Percentiles rank a stretch among this genome's conserved stretches.
phyloP scores from a whole-genome alignment of 1,139 yeast species.

The Tardiomyces blankii region DNA sequence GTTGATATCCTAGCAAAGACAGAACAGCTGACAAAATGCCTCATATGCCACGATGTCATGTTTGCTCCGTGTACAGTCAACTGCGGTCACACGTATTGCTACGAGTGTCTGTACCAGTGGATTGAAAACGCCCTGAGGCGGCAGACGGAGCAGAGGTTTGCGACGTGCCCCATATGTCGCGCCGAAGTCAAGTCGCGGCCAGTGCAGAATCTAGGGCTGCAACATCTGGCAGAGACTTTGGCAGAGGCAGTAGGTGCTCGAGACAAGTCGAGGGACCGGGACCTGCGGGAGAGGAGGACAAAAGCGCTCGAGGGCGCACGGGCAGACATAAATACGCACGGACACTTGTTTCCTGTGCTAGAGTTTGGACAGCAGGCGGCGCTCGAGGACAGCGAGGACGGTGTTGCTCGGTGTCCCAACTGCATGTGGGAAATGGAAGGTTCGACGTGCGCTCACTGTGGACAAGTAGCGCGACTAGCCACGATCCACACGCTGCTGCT shows the following conservation, averaged over 20 bases:
- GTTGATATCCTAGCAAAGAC: neutral
- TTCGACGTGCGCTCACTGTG: slow-evolving; percentile 42
- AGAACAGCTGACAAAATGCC: neutral
- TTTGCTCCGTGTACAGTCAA: slow-evolving; percentile 24
- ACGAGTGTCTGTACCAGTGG: slow-evolving; percentile 41
- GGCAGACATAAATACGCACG: neutral
- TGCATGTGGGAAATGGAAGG: slow-evolving; percentile 80
- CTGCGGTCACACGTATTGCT: slow-evolving; percentile 31
- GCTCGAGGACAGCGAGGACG: slow-evolving; percentile 54
- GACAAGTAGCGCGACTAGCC: slow-evolving; percentile 1
- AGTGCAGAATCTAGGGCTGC: slow-evolving; percentile 33
- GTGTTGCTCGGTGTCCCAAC: slow-evolving; percentile 65
- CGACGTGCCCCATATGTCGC: slow-evolving; percentile 48
- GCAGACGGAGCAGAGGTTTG: neutral
- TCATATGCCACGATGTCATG: slow-evolving; percentile 26
- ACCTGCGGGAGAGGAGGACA: slow-evolving; percentile 13
- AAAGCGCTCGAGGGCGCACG: neutral
- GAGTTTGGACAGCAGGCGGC: slow-evolving; percentile 39
- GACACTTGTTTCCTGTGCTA: slow-evolving; percentile 34
- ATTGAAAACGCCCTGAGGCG: slow-evolving; percentile 30
- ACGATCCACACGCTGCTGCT: neutral
- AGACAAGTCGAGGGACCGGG: neutral
- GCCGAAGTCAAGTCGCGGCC: slow-evolving; percentile 35
- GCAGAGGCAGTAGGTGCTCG: slow-evolving; percentile 4
- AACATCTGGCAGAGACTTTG: slow-evolving; percentile 17